These are phyloP conservation scores for Scenedesmus sp. DNA, from an alignment of 163 green algal species.

Conservation along the genomic window DNA sequence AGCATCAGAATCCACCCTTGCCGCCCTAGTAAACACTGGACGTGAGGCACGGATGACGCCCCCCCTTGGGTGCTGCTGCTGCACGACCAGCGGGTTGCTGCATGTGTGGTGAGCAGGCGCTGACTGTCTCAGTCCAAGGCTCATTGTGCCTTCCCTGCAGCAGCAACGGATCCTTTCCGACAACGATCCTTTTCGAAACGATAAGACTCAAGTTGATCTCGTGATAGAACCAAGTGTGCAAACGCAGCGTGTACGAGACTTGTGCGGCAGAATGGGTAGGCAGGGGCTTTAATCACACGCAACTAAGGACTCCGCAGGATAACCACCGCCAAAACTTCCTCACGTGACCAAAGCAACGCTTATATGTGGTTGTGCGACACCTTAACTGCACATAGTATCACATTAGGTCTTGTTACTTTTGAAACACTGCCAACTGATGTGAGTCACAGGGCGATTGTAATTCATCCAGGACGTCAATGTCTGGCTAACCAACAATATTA, in stretches of 20 bases:
- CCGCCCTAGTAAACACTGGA: background rate
- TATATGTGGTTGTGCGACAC: background rate
- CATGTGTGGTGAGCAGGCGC: constrained; percentile 11
- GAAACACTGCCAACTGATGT: too few relatives aligned
- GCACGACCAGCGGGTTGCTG: background rate
- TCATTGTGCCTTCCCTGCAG: background rate
- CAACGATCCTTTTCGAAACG: too few relatives aligned
- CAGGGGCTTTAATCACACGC: background rate
- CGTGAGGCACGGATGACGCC: background rate
- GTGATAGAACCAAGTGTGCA: background rate
- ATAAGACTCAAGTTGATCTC: background rate
- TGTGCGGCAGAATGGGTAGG: background rate
- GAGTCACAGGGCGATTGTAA: too few relatives aligned
- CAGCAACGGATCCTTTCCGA: too few relatives aligned
- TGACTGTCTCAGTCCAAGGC: background rate
- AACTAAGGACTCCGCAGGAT: background rate
- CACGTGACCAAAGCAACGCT: background rate
- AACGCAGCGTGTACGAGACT: background rate
- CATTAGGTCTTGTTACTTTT: background rate
- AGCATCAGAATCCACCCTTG: background rate
- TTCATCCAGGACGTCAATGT: too few relatives aligned
- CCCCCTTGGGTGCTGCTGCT: background rate
- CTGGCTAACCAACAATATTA: too few relatives aligned
- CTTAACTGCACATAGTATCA: background rate
- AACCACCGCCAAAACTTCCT: background rate